Evolutionary conservation across 2,329 filamentous ascomycete genomes (phyloP), one percentile per base, ranked within the genome.

Genomic region (Aspergillus puulaauensis): DNA sequence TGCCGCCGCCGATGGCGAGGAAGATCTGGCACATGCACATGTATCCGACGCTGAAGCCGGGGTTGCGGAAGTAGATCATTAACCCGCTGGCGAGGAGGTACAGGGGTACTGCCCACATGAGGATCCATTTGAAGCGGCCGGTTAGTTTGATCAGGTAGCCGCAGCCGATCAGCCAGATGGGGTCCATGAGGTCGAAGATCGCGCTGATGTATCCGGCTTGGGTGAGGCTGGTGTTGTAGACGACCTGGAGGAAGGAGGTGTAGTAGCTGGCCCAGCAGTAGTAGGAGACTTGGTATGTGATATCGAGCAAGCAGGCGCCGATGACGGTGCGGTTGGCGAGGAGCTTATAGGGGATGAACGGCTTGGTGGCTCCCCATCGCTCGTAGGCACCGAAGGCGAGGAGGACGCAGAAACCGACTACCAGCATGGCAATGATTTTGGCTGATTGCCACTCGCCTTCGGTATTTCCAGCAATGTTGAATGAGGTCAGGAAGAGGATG

Each of bases 11-110:
- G 37, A 84, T 76, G 1, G 82, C 78, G 54, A 85, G 78, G 66
- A 84, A 78, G 55, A 85, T 77, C 63, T 85, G 80, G 57, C 77
- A 81, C 77, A 83, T 79, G 70, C 83, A 66, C n/a, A 85, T 70
- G 61, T 79, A 81, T 11, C 79, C 79, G 31, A 83, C 71, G 39
- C 71, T 69, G 31, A 70, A 69, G 41, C 75, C 70, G 2, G 79
- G 75, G 44, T 76, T 71, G 12, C 82, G 79, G 72, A 82, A 83
- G 48, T 80, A 68, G 60, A 84, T 80, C 76, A 84, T 80, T 8
- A 83, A 70, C 1, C 79, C 80, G 3, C 77, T 73, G 4, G 78
- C 81, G 0, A 84, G 70, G 9, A 82, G 71, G 48, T 74, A 77
- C 5, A 83, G 56, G 0, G 81, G 80, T 1, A 82, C 68, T n/a